Base-by-base conservation (phyloP, 169 alveolate species). In the Plasmodium sp. region DNA sequence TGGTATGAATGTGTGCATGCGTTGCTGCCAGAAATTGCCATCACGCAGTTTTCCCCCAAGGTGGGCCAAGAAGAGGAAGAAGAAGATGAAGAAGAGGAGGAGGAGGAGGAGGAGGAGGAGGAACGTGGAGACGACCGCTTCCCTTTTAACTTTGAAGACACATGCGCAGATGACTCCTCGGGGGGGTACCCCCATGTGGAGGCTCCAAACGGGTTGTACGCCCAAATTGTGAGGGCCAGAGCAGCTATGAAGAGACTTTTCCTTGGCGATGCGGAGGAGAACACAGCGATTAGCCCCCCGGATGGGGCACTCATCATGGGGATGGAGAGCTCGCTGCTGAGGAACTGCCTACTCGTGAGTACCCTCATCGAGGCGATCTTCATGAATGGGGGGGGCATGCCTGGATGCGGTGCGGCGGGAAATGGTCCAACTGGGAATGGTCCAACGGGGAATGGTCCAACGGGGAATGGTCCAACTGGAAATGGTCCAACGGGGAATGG, bases 1-100 rank as follows among this genome's bases (percentile, higher is more conserved):
- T 90, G 71, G 67, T 90, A 90, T 36, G 94, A 90, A 74, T 67
- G 77, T 16, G 92, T 90, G 67, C 94, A 90, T 5, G 73, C 71
- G 81, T 90, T 90, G 2, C 43, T 90, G 43, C 94, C 94, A 16
- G 94, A 90, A 81, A 90, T 90, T 58, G 45, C 45, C 9, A 14
- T 90, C n/a, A 90, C 81, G 51, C 81, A 90, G 16, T 58, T 81
- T 9, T 27, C 74, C 10, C 0, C 36, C 33, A 31, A 14, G 39
- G 84, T n/a, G 31, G 4, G 2, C 27, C 5, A 62, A 0, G 14
- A 6, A 22, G 14, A 67, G 43, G 33, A 36, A 0, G 41, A 62
- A 0, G 14, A 6, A 36, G 16, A 77, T 16, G 10, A 6, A 67
- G 14, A 67, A 22, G 14, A 67, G 43, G 33, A 67, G 18, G 12